A percentile compares a stretch with the other conserved stretches of the same genome.
Evolutionary conservation across 192 early-diverging fungal species (phyloP).

Genomic region (Coemansia reversa): DNA sequence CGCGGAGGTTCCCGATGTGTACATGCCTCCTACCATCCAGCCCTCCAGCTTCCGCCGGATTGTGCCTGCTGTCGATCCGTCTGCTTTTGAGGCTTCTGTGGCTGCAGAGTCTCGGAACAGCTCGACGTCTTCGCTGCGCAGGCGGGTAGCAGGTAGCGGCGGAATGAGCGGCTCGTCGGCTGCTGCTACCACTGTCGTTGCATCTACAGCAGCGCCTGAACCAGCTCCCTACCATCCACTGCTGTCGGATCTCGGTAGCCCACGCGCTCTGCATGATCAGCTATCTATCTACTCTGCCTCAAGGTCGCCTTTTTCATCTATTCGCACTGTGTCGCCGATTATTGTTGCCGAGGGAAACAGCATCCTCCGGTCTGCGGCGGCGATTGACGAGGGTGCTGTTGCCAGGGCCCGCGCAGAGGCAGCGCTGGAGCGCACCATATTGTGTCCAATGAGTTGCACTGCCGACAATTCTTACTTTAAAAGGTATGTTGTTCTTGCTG

Average conservation of each 20-base stretch:
- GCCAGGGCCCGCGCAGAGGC: constrained; percentile 31
- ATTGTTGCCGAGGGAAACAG: constrained; percentile 13
- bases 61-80: too few species aligned
- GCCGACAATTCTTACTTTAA: background rate
- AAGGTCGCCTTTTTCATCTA: constrained; percentile 47
- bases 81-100: too few species aligned
- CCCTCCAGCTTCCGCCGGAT: too few species aligned
- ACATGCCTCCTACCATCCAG: too few species aligned
- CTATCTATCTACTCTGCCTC: constrained; percentile 17
- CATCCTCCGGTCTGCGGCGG: background rate
- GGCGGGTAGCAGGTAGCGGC: too few species aligned
- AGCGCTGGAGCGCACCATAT: constrained; percentile 41
- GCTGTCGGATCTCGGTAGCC: constrained; percentile 17
- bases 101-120: too few species aligned
- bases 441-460: constrained; percentile 27
- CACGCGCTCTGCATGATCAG: constrained; percentile 1
- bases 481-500: background rate
- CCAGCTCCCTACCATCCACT: constrained; percentile 26
- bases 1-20: too few species aligned
- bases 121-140: too few species aligned
- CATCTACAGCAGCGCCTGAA: constrained; percentile 13
- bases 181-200: background rate
- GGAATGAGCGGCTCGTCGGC: background rate
- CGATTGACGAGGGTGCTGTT: constrained; percentile 3
- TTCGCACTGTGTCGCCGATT: constrained; percentile 39